Conservation (phyloP, 768 basidiomycete species). For the Boletus insuetus region DNA sequence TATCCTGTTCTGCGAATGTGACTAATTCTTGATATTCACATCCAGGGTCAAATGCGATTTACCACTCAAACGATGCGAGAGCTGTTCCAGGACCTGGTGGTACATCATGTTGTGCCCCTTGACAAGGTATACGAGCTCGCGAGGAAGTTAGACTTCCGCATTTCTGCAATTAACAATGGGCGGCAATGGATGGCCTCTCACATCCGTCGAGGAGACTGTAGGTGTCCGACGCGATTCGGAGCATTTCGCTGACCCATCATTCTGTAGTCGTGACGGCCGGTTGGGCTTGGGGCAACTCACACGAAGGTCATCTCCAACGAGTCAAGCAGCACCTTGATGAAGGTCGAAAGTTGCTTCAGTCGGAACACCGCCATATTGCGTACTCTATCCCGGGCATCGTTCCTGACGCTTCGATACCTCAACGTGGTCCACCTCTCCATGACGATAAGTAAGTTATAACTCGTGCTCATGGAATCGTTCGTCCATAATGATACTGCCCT, state of each 20-base stretch:
- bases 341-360: slow-evolving; percentile 29
- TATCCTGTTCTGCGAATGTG: background rate
- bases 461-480: background rate
- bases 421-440: slow-evolving; percentile 14
- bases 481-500: background rate
- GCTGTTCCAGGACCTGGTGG: slow-evolving; percentile 22
- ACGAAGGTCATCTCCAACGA: slow-evolving; percentile 33
- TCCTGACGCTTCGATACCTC: slow-evolving; percentile 10
- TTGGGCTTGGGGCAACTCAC: slow-evolving; percentile 34
- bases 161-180: slow-evolving; percentile 25
- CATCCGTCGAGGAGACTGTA: slow-evolving; percentile 40
- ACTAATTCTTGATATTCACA: background rate
- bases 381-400: slow-evolving; percentile 19
- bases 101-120: slow-evolving; percentile 24
- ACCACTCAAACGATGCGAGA: slow-evolving; percentile 18
- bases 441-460: slow-evolving; percentile 15
- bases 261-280: slow-evolving; percentile 24
- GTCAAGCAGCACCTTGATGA: slow-evolving; percentile 29
- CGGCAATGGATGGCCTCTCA: slow-evolving; percentile 39
- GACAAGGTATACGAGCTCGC: slow-evolving; percentile 26
- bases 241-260: background rate
- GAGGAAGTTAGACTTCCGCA: slow-evolving; percentile 19
- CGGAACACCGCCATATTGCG: slow-evolving; percentile 7
- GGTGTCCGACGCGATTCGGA: background rate
- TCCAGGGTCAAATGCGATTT: slow-evolving; percentile 28